Base-by-base conservation (phyloP, 2,329 filamentous ascomycete genomes). In the Paraconiothyrium sp. region DNA sequence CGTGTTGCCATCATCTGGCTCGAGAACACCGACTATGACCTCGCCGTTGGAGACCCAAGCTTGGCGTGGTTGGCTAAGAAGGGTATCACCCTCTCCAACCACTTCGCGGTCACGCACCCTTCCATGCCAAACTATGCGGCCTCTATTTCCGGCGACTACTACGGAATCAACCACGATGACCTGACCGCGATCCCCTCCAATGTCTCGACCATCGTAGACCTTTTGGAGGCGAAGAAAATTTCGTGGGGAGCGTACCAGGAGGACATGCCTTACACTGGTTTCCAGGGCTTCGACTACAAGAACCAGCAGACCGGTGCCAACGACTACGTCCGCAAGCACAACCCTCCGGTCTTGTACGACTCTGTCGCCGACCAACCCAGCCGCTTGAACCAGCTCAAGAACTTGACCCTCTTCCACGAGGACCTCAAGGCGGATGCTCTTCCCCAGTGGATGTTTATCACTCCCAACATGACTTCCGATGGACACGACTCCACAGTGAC, bases 251-350 rank as follows among this genome's bases (percentile, higher is more conserved):
- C 89, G 66, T 95, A 94, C 80, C 87, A 93, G 76, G 92, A 95
- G 75, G 89, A 92, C 71, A 84, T 90, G 84, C 92, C 92, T 2
- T 93, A 88, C 75, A 60, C 87, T 2, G 92, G 92, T 13, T 94
- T 88, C 78, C 85, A 92, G 76, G 91, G 91, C 1, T 68, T 76
- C 67, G 49, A 70, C 3, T 81, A 79, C 0, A 92, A 82, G 75
- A 83, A 87, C 59, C 92, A 93, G 78, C 64, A 86, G 67, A 91
- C 85, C 2, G 85, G 86, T 34, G 84, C 85, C 52, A 91, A 93
- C 71, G 88, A 90, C 80, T 95, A 95, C 74, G 91, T 94, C 8
- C 89, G 92, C 73, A 94, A 95, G 81, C 92, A 95, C 81, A 93
- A 94, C 74, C 84, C 81, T 48, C 80, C 84, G 16, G 81, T 94